phyloP scores from a whole-genome alignment of 176 grass and related monocot genomes.

The Eremochloa ophiuroides region DNA sequence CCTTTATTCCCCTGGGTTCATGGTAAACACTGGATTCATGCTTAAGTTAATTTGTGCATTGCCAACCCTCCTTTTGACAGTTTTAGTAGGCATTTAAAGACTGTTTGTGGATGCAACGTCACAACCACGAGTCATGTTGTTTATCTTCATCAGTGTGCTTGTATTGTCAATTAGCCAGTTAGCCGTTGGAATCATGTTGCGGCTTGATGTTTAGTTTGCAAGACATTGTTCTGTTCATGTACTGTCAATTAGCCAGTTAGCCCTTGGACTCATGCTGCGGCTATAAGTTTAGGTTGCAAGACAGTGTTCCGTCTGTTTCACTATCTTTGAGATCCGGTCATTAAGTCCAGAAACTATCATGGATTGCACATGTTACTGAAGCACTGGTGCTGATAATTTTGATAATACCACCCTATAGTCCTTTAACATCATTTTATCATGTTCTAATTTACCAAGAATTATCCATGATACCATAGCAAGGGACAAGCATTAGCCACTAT shows the following conservation, averaged over 20 bases:
- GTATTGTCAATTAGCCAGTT: not conserved
- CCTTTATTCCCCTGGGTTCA: constrained; percentile 80
- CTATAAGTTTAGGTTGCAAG: not conserved
- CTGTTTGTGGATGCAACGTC: not conserved
- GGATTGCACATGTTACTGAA: not conserved
- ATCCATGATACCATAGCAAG: not conserved
- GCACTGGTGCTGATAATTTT: not conserved
- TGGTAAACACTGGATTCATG: constrained; percentile 46
- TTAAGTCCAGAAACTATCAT: not conserved
- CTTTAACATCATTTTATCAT: not conserved
- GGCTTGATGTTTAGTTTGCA: not conserved
- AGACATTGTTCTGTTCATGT: not conserved
- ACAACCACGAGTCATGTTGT: not conserved
- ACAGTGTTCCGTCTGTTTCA: not conserved
- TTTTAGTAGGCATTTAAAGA: constrained; percentile 10
- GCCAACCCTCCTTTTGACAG: not conserved
- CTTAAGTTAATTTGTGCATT: constrained; percentile 6
- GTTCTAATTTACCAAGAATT: not conserved
- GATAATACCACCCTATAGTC: not conserved
- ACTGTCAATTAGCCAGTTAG: constrained; percentile 3
- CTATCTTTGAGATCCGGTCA: not conserved
- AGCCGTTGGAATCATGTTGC: not conserved
- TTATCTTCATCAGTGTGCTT: not conserved
- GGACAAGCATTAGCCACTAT: not conserved
- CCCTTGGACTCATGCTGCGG: not conserved